Base-by-base conservation (phyloP, 2,329 filamentous ascomycete genomes). In the Drechslera avenae region DNA sequence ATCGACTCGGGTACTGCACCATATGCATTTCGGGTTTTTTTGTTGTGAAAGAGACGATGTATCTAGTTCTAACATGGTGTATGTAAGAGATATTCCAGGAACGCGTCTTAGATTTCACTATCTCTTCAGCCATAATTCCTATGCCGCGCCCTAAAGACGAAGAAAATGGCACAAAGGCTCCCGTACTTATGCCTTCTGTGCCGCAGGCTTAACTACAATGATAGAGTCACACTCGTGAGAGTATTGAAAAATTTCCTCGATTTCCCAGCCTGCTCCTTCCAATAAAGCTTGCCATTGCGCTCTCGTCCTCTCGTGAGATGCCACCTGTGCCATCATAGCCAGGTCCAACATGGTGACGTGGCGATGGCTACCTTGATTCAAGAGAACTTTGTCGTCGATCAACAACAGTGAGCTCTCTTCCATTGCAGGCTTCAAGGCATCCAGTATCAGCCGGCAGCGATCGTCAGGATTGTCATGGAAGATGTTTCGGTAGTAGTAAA, bases 401-500 rank as follows among this genome's bases (percentile, higher is more conserved):
- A 37, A 19, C 12, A 37, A 37, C 34, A 19, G n/a, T 37, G 34
- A 37, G 17, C 17, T 19, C 2, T 37, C 34, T 37, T 19, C n/a
- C 34, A 37, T 37, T 19, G 34, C 34, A 37, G 34, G 34, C 34
- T 37, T 21, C 34, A 37, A 37, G 34, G 5, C 34, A 21, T 37
- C 17, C 34, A 37, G 34, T 21, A 37, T 37, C 34, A 37, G 34
- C 16, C 34, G 34, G 34, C 34, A 37, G 19, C 34, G 34, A 19
- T 37, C 5, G 17, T 37, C 34, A 37, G 34, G 34, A 21, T 37
- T 37, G 17, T 37, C 34, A 37, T 37, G 34, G 34, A 37, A 19
- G 34, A 37, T 37, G 34, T 37, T 37, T 37, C 34, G 34, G 34
- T 37, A 37, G 34, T 37, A 37, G 34, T 37, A 37, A 21, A 37